These are phyloP conservation scores for Arthrobotrys megalospora DNA, from an alignment of 2,329 filamentous ascomycete genomes.

Conservation along the genomic window DNA sequence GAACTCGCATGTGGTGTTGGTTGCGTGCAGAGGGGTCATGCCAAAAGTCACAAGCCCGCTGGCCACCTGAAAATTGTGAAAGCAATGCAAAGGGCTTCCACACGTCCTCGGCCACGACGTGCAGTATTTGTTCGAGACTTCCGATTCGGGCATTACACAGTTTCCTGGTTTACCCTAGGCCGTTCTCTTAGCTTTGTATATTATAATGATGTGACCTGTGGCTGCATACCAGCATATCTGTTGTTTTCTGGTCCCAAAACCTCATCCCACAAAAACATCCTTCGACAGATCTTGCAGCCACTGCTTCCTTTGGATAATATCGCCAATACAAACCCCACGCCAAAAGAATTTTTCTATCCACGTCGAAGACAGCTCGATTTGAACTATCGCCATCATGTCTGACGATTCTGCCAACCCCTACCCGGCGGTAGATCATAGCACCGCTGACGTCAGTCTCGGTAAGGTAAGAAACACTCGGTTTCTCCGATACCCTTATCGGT, in stretches of 20 bases:
- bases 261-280: constrained; percentile 11
- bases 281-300: constrained; percentile 8
- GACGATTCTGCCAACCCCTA: constrained; percentile 38
- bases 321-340: constrained; percentile 4
- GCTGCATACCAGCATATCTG: constrained; percentile 35
- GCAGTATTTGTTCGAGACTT: constrained; percentile 10
- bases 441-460: constrained; percentile 45
- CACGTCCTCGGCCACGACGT: neutral
- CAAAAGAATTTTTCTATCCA: neutral
- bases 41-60: constrained; percentile 35
- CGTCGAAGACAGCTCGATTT: neutral
- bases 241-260: constrained; percentile 21
- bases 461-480: constrained; percentile 30
- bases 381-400: constrained; percentile 34
- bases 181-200: neutral
- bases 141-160: constrained; percentile 17
- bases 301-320: neutral
- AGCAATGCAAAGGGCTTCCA: neutral
- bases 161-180: constrained; percentile 14
- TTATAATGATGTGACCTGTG: constrained; percentile 23
- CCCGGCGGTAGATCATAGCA: constrained; percentile 11
- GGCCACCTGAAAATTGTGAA: constrained; percentile 12
- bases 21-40: constrained; percentile 20
- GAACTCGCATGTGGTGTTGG: constrained; percentile 16
- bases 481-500: neutral